These are phyloP conservation scores for Geranomyces variabilis DNA, from an alignment of 192 early-diverging fungal species.

Conservation along the genomic window DNA sequence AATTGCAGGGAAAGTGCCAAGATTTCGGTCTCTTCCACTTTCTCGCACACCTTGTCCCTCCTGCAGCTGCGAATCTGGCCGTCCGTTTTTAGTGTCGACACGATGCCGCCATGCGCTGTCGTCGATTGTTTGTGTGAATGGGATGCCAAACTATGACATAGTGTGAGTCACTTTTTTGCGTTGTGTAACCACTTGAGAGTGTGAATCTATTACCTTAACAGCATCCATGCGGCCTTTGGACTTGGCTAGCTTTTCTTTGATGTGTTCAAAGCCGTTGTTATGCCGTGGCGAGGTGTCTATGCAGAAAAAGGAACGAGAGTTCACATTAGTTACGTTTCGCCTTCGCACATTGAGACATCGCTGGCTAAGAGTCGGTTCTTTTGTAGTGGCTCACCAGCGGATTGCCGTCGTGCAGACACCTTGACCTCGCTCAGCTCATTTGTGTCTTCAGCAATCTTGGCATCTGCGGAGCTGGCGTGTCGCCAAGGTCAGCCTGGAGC, in stretches of 20 bases:
- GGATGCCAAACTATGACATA: conserved; percentile 44
- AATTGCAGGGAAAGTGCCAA: background rate
- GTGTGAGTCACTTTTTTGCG: background rate
- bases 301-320: background rate
- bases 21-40: no score
- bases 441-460: conserved; percentile 9
- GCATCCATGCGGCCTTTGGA: conserved; percentile 49
- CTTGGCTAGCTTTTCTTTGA: conserved; percentile 51
- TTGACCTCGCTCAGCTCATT: conserved; percentile 23
- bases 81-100: conserved; percentile 23
- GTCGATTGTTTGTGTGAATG: conserved; percentile 41
- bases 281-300: conserved; percentile 34
- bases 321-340: background rate
- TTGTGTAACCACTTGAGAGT: background rate
- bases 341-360: no score
- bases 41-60: conserved; percentile 30
- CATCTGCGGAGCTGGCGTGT: conserved; percentile 22
- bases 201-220: conserved; percentile 42
- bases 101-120: conserved; percentile 32
- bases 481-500: no score
- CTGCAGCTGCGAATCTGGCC: conserved; percentile 12
- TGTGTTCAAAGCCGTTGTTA: conserved; percentile 42
- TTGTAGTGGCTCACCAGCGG: conserved; percentile 19
- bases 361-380: background rate
- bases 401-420: conserved; percentile 7